Percentiles rank a stretch among this genome's conserved stretches.
phyloP scores from a whole-genome alignment of 2,329 filamentous ascomycete genomes.

The Amauroascus verrucosus region DNA sequence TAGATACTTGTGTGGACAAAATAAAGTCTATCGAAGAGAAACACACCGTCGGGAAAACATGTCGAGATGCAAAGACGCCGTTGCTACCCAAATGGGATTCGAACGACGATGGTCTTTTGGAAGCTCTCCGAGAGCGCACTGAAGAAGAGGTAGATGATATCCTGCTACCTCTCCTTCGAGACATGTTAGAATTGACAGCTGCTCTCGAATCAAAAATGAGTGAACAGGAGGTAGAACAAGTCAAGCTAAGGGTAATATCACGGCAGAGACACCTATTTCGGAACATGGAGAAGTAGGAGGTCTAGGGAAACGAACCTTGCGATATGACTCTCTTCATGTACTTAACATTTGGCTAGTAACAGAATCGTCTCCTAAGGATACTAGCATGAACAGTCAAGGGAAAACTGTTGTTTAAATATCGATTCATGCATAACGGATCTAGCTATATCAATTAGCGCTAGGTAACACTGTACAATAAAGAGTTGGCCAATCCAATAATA shows the following conservation, averaged over 20 bases:
- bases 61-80: too few relatives aligned
- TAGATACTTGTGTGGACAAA: neutral
- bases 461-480: neutral
- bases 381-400: neutral
- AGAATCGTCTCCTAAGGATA: neutral
- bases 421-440: neutral
- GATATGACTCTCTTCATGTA: neutral
- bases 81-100: neutral
- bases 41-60: too few relatives aligned
- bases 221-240: neutral
- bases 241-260: neutral
- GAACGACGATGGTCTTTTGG: too few relatives aligned
- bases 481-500: neutral
- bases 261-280: neutral
- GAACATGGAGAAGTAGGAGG: neutral
- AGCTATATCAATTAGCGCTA: neutral
- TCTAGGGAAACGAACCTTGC: neutral
- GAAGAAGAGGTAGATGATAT: neutral
- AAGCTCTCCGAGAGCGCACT: too few relatives aligned
- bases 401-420: neutral
- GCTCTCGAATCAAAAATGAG: neutral
- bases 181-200: neutral
- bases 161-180: neutral
- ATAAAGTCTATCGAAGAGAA: neutral
- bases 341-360: neutral